Evolutionary conservation across 1,284 basidiomycete species (phyloP).

Genomic region (Baeospora myosura): DNA sequence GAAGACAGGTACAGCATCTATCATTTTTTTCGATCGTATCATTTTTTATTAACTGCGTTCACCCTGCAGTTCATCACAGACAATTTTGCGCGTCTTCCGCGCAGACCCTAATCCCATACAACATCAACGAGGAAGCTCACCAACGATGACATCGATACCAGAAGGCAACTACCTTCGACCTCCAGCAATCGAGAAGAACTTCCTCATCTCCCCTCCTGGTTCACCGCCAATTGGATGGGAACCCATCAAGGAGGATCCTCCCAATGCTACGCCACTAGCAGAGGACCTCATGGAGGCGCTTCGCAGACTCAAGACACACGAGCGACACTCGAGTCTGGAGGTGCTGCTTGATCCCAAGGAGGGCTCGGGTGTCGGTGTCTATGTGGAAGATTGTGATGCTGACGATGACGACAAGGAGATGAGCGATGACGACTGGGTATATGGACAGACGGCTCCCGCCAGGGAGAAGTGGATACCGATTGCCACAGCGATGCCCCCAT

Average conservation of each 20-base stretch:
- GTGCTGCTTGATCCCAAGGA: conserved; percentile 60
- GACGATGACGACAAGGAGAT: conserved; percentile 23
- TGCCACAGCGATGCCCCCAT: conserved; percentile 49
- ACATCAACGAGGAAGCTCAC: too few species aligned
- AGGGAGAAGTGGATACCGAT: conserved; percentile 46
- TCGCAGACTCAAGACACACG: conserved; percentile 44
- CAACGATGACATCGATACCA: conserved; percentile 31
- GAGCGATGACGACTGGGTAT: conserved; percentile 45
- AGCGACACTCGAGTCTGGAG: conserved; percentile 35
- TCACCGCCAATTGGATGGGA: conserved; percentile 98
- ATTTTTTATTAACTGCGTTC: conserved; percentile 29
- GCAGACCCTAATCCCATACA: conserved; percentile 68
- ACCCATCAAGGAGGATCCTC: conserved; percentile 84
- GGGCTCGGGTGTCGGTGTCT: conserved; percentile 67
- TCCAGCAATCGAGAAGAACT: conserved; percentile 83
- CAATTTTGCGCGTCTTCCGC: conserved; percentile 69
- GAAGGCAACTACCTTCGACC: conserved; percentile 61
- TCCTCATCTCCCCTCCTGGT: conserved; percentile 95
- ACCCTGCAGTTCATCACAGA: conserved; percentile 45
- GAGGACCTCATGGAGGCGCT: conserved; percentile 84
- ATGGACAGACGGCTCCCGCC: conserved; percentile 47
- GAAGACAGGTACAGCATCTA: conserved; percentile 34
- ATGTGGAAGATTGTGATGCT: conserved; percentile 59
- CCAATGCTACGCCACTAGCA: conserved; percentile 81
- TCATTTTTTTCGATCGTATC: conserved; percentile 9